Evolutionary conservation across 306 rosid genomes (phyloP).

Genomic region (Cucumis sativus): Cucumber_9930_V3 NC_026656.2:15352501-15353000

Average conservation of each 20-base stretch:
- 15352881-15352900: too few relatives aligned
- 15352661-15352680: not conserved
- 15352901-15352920: too few relatives aligned
- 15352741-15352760: not conserved
- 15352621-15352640: not conserved
- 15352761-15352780: conserved; percentile 17
- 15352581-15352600: not conserved
- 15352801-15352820: too few relatives aligned
- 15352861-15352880: too few relatives aligned
- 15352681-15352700: not conserved
- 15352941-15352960: too few relatives aligned
- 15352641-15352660: not conserved
- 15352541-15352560: not conserved
- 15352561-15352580: not conserved
- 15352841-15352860: too few relatives aligned
- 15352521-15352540: not conserved
- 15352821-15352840: too few relatives aligned
- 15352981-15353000: too few relatives aligned
- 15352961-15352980: too few relatives aligned
- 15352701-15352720: not conserved
- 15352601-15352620: not conserved
- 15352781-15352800: too few relatives aligned
- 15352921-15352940: too few relatives aligned
- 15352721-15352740: too few relatives aligned
- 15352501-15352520: not conserved